Evolutionary conservation across 345 rosid species (phyloP), one percentile per base, ranked within the genome.

Genomic region (Eutrema heterophyllum): DNA sequence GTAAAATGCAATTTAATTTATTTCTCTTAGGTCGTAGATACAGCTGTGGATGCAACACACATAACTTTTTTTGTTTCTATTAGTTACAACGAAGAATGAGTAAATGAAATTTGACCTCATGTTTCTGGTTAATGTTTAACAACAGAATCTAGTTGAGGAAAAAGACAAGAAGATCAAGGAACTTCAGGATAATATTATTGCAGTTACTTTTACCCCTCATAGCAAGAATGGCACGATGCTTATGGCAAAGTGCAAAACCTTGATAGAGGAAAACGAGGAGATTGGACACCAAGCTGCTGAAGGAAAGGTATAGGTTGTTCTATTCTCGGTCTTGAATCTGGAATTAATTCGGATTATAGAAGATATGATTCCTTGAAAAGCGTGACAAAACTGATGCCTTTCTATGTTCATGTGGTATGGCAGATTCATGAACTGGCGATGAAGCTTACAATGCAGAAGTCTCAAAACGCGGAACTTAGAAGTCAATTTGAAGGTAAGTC

Each of bases 191-290:
- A 88, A 85, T 74, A 85, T 89, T 81, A 85, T 88, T 35, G 97
- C 97, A 24, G 87, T 92, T 74, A 88, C 82, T 81, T 96, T 95
- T 60, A 95, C 99, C 54, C 85, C 97, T 18, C 86, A 84, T 73
- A 88, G 98, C 85, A 88, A 87, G 86, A 90, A 82, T 91, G 99
- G 99, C 16, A 92, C 81, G 83, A 86, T 93, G 93, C 87, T 96
- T 74, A 87, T 96, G 96, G 91, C 92, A 14, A 96, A 96, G 76
- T 92, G 98, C 71, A 87, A 85, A 79, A 92, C 99, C 50, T 73
- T 90, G 76, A 94, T 85, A 76, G 99, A 92, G 81, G 99, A 96
- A 86, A 96, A 96, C 71, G 97, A 92, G 75, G 99, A 96, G 83
- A 90, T 96, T 72, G 99, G 98, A 67, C 85, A 83, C 71, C 96